phyloP scores from a whole-genome alignment of 495 filamentous ascomycete genomes.

The Aspergillus indologenus region DNA sequence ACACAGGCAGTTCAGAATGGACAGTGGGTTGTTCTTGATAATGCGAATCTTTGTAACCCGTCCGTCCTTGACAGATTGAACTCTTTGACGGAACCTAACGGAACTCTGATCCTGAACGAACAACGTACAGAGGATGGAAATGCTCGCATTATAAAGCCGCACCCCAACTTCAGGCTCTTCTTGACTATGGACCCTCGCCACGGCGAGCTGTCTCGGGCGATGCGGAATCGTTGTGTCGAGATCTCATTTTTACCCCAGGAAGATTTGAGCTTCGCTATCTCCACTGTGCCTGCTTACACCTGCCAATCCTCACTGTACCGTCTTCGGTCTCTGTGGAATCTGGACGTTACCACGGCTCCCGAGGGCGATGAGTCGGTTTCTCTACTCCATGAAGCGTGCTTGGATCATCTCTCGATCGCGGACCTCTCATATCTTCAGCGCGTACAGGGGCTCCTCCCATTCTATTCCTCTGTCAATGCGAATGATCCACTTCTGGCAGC shows the following conservation, averaged over 20 bases:
- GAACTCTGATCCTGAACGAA: slow-evolving; percentile 84
- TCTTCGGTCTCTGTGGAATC: slow-evolving; percentile 44
- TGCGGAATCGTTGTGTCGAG: slow-evolving; percentile 93
- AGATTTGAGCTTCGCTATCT: slow-evolving; percentile 16
- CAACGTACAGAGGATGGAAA: slow-evolving; percentile 80
- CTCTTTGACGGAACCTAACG: slow-evolving; percentile 88
- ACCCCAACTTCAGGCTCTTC: slow-evolving; percentile 88
- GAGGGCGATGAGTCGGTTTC: slow-evolving; percentile 17
- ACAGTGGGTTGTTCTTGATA: slow-evolving; percentile 91
- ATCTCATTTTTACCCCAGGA: slow-evolving; percentile 62
- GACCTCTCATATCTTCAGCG: slow-evolving; percentile 48
- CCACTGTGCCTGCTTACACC: slow-evolving; percentile 36
- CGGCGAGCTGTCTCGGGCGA: slow-evolving; percentile 91
- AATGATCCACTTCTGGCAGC: slow-evolving; percentile 18
- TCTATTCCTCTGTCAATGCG: slow-evolving; percentile 20
- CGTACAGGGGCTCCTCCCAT: slow-evolving; percentile 27
- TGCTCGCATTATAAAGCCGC: slow-evolving; percentile 73
- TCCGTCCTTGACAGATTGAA: slow-evolving; percentile 95
- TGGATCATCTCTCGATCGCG: slow-evolving; percentile 55
- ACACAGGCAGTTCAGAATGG: slow-evolving; percentile 83
- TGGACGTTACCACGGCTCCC: slow-evolving; percentile 18
- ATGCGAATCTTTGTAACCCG: slow-evolving; percentile 92
- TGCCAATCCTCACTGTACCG: slow-evolving; percentile 52
- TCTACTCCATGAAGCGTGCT: slow-evolving; percentile 33
- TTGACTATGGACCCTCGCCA: slow-evolving; percentile 90